Evolutionary conservation across 495 filamentous ascomycete species (phyloP).

Genomic region (Lophiostoma macrostomum): DNA sequence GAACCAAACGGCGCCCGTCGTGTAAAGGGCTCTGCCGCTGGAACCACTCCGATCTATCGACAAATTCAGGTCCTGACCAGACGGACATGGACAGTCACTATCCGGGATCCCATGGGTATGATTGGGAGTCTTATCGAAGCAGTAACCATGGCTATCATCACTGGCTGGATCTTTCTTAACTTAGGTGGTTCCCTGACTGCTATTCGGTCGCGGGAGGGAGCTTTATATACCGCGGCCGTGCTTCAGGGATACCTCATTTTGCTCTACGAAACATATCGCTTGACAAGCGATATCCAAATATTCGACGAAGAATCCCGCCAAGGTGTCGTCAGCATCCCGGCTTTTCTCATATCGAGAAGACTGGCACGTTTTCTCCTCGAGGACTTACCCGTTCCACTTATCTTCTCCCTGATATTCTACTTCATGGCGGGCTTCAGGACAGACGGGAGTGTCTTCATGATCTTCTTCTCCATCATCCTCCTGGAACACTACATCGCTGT

Average conservation of each 20-base stretch:
- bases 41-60: constrained; percentile 48
- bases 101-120: constrained; percentile 69
- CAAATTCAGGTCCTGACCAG: constrained; percentile 63
- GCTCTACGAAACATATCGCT: constrained; percentile 67
- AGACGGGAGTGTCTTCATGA: constrained; percentile 60
- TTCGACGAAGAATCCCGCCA: constrained; percentile 73
- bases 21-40: too few species aligned
- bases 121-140: constrained; percentile 63
- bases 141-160: constrained; percentile 61
- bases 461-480: constrained; percentile 61
- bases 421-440: constrained; percentile 71
- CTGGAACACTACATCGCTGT: constrained; percentile 58
- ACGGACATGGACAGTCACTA: constrained; percentile 63
- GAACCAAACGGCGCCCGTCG: too few species aligned
- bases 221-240: constrained; percentile 62
- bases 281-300: constrained; percentile 66
- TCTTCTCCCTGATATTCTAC: constrained; percentile 68
- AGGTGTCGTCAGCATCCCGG: constrained; percentile 63
- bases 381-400: constrained; percentile 64
- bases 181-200: constrained; percentile 59
- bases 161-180: constrained; percentile 67
- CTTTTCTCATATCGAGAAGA: constrained; percentile 63
- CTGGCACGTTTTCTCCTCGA: constrained; percentile 63
- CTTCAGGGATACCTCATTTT: constrained; percentile 72
- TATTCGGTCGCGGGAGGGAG: constrained; percentile 63